Percentiles rank a stretch among this genome's conserved stretches.
Evolutionary conservation across 2,329 filamentous ascomycete genomes (phyloP).

Genomic region (Aplosporella prunicola): DNA sequence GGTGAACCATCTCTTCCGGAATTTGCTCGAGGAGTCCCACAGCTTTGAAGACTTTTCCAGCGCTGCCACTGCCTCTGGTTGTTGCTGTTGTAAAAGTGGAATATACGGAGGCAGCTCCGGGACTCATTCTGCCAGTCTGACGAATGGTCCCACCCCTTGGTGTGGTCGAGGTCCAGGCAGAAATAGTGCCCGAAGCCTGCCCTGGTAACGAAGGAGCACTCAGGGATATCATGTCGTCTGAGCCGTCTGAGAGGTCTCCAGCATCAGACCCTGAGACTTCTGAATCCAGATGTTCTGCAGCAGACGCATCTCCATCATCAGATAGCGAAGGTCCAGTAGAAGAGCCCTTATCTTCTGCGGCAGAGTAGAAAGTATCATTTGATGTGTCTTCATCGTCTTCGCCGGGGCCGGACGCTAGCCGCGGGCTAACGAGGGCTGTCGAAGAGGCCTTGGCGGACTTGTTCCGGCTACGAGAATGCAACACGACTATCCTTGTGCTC

Average conservation of each 20-base stretch:
- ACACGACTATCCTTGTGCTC: constrained; percentile 74
- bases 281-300: constrained; percentile 39
- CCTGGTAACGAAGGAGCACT: constrained; percentile 68
- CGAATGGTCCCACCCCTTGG: constrained; percentile 64
- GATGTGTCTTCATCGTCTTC: constrained; percentile 69
- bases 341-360: constrained; percentile 59
- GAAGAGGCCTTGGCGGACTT: constrained; percentile 37
- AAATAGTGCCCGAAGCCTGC: constrained; percentile 69
- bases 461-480: constrained; percentile 48
- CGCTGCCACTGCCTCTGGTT: constrained; percentile 59
- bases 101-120: constrained; percentile 63
- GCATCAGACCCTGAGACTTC: constrained; percentile 56
- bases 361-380: constrained; percentile 88
- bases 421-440: constrained; percentile 34
- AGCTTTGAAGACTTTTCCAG: constrained; percentile 74
- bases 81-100: constrained; percentile 83
- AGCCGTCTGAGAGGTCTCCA: constrained; percentile 81
- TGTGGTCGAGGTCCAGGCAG: constrained; percentile 70
- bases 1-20: constrained; percentile 70
- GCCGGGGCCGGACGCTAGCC: constrained; percentile 48
- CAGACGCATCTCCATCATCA: constrained; percentile 26
- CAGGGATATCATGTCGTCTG: constrained; percentile 87
- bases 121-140: constrained; percentile 67
- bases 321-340: constrained; percentile 31
- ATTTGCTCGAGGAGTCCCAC: constrained; percentile 66